phyloP scores from a whole-genome alignment of 2,329 filamentous ascomycete genomes.

The Cladophialophora psammophila region DNA sequence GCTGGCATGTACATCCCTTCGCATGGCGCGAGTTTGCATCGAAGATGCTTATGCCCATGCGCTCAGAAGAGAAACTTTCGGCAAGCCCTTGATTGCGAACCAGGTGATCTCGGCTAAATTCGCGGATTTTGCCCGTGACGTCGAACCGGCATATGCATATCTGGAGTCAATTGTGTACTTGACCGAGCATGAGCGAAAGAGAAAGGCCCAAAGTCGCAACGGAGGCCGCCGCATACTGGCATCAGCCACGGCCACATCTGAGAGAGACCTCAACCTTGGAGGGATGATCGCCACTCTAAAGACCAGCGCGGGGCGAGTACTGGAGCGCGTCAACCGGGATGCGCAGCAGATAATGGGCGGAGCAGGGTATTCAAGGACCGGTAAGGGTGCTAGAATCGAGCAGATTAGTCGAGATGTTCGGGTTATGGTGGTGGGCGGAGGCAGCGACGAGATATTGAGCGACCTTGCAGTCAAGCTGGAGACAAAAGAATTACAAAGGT shows the following conservation, averaged over 20 bases:
- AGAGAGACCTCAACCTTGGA: slow-evolving; percentile 57
- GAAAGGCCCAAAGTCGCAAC: background rate
- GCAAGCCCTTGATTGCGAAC: slow-evolving; percentile 62
- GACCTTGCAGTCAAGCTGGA: slow-evolving; percentile 74
- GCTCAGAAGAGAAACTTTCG: slow-evolving; percentile 62
- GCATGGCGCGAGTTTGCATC: slow-evolving; percentile 64
- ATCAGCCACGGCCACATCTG: background rate
- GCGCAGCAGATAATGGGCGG: slow-evolving; percentile 69
- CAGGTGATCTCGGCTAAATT: slow-evolving; percentile 66
- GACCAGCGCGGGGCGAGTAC: slow-evolving; percentile 62
- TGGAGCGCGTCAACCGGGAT: slow-evolving; percentile 62
- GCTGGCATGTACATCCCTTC: slow-evolving; percentile 64
- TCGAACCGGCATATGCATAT: slow-evolving; percentile 65
- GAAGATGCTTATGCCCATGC: slow-evolving; percentile 63
- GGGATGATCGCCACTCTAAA: slow-evolving; percentile 76
- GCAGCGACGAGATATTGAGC: slow-evolving; percentile 75
- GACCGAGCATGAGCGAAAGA: slow-evolving; percentile 22
- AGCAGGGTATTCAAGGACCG: slow-evolving; percentile 72
- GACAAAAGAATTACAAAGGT: slow-evolving; percentile 66
- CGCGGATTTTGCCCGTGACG: slow-evolving; percentile 59
- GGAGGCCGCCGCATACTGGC: background rate
- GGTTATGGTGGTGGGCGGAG: slow-evolving; percentile 69
- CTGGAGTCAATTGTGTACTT: slow-evolving; percentile 45
- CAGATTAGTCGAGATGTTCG: slow-evolving; percentile 70
- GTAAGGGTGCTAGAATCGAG: slow-evolving; percentile 74